Conservation (phyloP, 176 grass and related monocot genomes). For the Lolium perenne region DNA sequence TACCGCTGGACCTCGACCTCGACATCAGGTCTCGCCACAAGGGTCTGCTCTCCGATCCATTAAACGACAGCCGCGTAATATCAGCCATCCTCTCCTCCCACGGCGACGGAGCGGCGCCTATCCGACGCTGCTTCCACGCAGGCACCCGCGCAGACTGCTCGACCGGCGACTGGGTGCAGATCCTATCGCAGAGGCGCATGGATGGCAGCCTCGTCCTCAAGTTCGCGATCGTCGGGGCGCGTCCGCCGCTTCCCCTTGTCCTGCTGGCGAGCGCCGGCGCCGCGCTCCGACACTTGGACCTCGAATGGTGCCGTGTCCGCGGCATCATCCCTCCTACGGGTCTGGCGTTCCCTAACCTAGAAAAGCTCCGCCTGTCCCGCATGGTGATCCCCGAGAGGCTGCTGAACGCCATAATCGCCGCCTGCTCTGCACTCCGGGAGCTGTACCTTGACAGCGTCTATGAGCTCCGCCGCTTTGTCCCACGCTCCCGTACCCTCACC, state of each 20-base stretch:
- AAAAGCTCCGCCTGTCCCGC: not conserved
- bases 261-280: not conserved
- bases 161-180: not conserved
- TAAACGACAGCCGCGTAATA: not conserved
- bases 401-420: not conserved
- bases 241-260: not conserved
- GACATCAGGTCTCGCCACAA: not conserved
- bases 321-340: not conserved
- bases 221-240: not conserved
- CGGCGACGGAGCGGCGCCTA: not conserved
- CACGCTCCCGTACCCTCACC: not conserved
- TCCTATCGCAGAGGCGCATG: not conserved
- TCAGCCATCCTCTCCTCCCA: not conserved
- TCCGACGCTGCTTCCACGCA: not conserved
- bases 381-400: not conserved
- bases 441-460: not conserved
- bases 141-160: not conserved
- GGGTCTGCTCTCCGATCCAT: not conserved
- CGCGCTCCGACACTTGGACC: not conserved
- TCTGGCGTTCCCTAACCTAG: not conserved
- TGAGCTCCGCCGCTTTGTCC: not conserved
- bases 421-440: not conserved
- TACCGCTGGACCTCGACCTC: not conserved
- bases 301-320: not conserved
- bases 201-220: not conserved